Percentiles rank a stretch among this genome's conserved stretches.
Conservation (phyloP, 2,329 filamentous ascomycete species). For the Scolecobasidium constrictum region DNA sequence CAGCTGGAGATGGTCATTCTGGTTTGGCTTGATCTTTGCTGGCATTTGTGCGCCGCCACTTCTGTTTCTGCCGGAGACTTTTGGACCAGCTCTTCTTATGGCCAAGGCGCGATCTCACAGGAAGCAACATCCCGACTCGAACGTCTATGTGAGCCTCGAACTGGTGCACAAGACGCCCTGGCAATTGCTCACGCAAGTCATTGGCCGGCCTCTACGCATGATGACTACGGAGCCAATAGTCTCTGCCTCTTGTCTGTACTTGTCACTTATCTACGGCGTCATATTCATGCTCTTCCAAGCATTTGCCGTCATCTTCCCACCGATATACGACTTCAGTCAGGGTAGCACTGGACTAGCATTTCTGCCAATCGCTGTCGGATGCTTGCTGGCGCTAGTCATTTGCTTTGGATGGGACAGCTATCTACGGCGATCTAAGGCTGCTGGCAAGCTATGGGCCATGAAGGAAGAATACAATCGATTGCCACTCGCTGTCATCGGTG, state of each 20-base stretch:
- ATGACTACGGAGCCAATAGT: constrained; percentile 23
- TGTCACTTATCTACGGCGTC: constrained; percentile 23
- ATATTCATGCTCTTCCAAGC: constrained; percentile 25
- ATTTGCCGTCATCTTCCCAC: constrained; percentile 14
- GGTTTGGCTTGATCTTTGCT: constrained; percentile 31
- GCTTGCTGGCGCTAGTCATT: constrained; percentile 18
- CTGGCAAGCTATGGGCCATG: neutral
- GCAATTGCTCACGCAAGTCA: constrained; percentile 33
- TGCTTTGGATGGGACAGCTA: constrained; percentile 23
- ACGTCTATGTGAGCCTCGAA: constrained; percentile 28
- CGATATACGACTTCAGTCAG: constrained; percentile 19
- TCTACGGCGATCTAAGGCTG: constrained; percentile 12
- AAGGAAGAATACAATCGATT: constrained; percentile 2
- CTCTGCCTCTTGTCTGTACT: constrained; percentile 23
- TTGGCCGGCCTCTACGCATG: constrained; percentile 40
- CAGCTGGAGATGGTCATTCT: constrained; percentile 32
- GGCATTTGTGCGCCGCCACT: constrained; percentile 24
- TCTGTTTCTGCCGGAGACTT: constrained; percentile 43
- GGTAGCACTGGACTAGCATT: constrained; percentile 22
- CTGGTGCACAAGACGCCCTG: constrained; percentile 21
- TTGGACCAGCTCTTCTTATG: constrained; percentile 38
- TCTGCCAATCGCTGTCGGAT: constrained; percentile 22
- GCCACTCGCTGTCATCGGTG: constrained; percentile 1
- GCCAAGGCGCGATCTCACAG: constrained; percentile 22
- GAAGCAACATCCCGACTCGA: constrained; percentile 41